Percentiles rank a stretch among this genome's conserved stretches.
Conservation (phyloP, 2,329 filamentous ascomycete genomes). For the Thielaviopsis populi region DNA sequence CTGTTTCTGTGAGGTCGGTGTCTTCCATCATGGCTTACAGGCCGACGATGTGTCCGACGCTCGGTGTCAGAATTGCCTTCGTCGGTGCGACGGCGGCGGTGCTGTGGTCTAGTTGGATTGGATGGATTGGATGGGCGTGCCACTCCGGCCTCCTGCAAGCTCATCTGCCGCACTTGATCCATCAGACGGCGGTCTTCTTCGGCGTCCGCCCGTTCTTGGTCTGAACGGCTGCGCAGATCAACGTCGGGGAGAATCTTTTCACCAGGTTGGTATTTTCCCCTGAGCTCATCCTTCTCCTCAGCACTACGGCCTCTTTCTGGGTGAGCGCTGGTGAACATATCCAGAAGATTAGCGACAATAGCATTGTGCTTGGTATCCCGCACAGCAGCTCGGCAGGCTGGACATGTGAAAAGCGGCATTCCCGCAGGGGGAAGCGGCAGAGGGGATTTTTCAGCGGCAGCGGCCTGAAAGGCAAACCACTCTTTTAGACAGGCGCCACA, state of each 20-base stretch:
- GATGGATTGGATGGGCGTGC: slow-evolving; percentile 21
- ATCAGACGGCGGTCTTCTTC: slow-evolving; percentile 55
- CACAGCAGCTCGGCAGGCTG: slow-evolving; percentile 75
- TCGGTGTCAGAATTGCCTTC: slow-evolving; percentile 13
- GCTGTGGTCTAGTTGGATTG: slow-evolving; percentile 10
- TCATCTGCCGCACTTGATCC: slow-evolving; percentile 57
- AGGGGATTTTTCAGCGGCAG: slow-evolving; percentile 37
- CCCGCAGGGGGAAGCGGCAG: slow-evolving; percentile 32
- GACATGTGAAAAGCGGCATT: slow-evolving; percentile 61
- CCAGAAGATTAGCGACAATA: slow-evolving; percentile 73
- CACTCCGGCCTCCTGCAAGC: slow-evolving; percentile 51
- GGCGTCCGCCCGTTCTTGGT: slow-evolving; percentile 39
- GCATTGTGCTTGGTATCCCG: slow-evolving; percentile 82
- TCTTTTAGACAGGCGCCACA: slow-evolving; percentile 91
- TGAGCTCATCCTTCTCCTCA: slow-evolving; percentile 63
- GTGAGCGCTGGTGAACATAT: slow-evolving; percentile 72
- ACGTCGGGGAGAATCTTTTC: slow-evolving; percentile 62
- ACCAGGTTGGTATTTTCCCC: slow-evolving; percentile 61
- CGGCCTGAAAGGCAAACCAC: slow-evolving; percentile 78
- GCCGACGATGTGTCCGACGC: slow-evolving; percentile 19
- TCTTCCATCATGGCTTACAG: slow-evolving; percentile 20
- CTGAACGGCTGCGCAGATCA: slow-evolving; percentile 29
- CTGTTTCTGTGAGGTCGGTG: background rate
- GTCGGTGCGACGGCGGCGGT: slow-evolving; percentile 12
- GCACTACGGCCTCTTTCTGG: slow-evolving; percentile 56